phyloP scores from a whole-genome alignment of 2,329 filamentous ascomycete genomes.

The Cytospora leucostoma region DNA sequence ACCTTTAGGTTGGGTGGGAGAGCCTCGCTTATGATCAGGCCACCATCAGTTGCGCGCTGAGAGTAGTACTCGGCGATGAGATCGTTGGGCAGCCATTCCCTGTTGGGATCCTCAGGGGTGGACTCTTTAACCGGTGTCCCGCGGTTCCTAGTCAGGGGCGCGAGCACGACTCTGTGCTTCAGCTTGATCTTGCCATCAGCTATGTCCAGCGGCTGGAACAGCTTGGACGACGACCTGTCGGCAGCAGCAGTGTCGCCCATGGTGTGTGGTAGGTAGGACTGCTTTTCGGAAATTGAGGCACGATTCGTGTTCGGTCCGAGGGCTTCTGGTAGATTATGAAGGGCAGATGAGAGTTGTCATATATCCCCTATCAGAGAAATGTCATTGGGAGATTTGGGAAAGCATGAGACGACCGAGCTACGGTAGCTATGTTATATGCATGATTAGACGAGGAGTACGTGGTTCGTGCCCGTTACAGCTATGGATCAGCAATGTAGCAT shows the following conservation, averaged over 20 bases:
- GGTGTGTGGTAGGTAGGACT: not conserved
- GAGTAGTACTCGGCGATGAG: conserved; percentile 24
- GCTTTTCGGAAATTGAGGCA: too few relatives aligned
- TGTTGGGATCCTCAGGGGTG: conserved; percentile 22
- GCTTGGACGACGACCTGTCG: conserved; percentile 29
- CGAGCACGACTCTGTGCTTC: conserved; percentile 27
- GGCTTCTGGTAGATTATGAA: not conserved
- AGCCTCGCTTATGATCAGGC: conserved; percentile 24
- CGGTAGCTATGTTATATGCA: not conserved
- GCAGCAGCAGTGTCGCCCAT: conserved; percentile 26
- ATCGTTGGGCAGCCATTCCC: conserved; percentile 24
- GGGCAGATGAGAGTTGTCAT: not conserved
- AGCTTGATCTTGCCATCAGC: conserved; percentile 30
- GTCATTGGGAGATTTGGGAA: not conserved
- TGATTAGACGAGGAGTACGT: not conserved
- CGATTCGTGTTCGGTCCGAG: too few relatives aligned
- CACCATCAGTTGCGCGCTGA: conserved; percentile 22
- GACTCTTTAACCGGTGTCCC: conserved; percentile 23
- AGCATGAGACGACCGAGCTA: not conserved
- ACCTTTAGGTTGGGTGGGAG: conserved; percentile 24
- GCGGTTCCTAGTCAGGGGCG: conserved; percentile 26
- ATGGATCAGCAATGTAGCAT: not conserved
- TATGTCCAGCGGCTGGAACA: conserved; percentile 40
- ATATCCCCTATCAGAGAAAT: not conserved
- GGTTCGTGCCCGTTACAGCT: not conserved